Evolutionary conservation across 768 basidiomycete species (phyloP).

Genomic region (Tricholoma hemisulphureum): DNA sequence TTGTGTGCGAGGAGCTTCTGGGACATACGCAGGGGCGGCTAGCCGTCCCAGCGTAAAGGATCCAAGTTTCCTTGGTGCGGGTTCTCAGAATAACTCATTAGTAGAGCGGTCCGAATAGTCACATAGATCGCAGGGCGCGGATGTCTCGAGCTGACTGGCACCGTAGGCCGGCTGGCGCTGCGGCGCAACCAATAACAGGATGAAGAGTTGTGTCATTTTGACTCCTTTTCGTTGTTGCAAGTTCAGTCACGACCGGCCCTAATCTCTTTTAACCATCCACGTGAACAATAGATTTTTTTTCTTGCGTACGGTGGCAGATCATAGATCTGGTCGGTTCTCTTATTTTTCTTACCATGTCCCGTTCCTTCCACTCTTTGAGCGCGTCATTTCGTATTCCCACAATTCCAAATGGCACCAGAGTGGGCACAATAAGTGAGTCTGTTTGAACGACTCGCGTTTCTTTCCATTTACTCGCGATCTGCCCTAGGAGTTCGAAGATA

Average conservation of each 20-base stretch:
- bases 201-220: not conserved
- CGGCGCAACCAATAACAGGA: not conserved
- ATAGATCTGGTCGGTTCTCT: constrained; percentile 7
- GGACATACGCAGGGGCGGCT: not conserved
- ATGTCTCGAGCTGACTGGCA: not conserved
- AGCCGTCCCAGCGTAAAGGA: not conserved
- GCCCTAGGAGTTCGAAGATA: constrained; percentile 23
- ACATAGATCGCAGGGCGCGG: not conserved
- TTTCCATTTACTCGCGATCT: constrained; percentile 2
- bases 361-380: constrained; percentile 25
- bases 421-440: constrained; percentile 3
- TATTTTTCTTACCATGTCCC: constrained; percentile 25
- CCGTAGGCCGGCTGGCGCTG: not conserved
- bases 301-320: not conserved
- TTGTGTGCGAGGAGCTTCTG: not conserved
- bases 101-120: not conserved
- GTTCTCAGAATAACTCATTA: not conserved
- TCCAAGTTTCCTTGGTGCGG: not conserved
- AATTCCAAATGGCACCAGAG: constrained; percentile 5
- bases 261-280: not conserved
- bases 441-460: not conserved
- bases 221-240: not conserved
- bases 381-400: constrained; percentile 20
- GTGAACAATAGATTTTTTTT: constrained; percentile 15
- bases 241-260: constrained; percentile 8